Evolutionary conservation across 2,329 filamentous ascomycete genomes (phyloP).

Genomic region (Clonostachys rhizophaga): DNA sequence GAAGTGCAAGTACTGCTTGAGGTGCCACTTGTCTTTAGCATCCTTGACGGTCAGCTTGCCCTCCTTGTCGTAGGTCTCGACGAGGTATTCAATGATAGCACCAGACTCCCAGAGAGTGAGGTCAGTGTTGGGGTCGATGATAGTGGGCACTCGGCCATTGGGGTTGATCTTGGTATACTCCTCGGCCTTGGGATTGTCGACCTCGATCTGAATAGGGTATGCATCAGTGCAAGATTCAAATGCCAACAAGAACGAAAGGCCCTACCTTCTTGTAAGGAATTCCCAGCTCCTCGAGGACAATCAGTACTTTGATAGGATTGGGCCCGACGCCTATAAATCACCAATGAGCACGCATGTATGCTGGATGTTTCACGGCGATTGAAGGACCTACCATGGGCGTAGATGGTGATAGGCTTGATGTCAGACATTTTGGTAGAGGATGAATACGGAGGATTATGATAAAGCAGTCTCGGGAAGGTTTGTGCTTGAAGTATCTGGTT

Average conservation of each 20-base stretch:
- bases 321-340: slow-evolving; percentile 14
- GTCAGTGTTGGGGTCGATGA: slow-evolving; percentile 24
- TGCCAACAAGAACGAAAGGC: background rate
- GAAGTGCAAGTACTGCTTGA: slow-evolving; percentile 28
- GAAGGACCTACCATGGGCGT: slow-evolving; percentile 5
- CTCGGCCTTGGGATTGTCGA: slow-evolving; percentile 15
- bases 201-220: slow-evolving; percentile 6
- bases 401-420: slow-evolving; percentile 11
- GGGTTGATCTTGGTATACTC: slow-evolving; percentile 20
- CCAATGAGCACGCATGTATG: background rate
- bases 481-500: too few species aligned
- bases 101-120: slow-evolving; percentile 15
- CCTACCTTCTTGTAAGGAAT: slow-evolving; percentile 23
- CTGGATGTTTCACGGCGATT: background rate
- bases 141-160: slow-evolving; percentile 24
- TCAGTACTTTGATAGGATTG: slow-evolving; percentile 22
- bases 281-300: slow-evolving; percentile 27
- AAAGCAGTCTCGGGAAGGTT: background rate
- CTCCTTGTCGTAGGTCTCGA: slow-evolving; percentile 18
- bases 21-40: slow-evolving; percentile 16
- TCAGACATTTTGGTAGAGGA: slow-evolving; percentile 3
- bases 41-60: slow-evolving; percentile 15
- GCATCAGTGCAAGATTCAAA: background rate
- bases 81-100: slow-evolving; percentile 21
- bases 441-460: background rate